A percentile compares a stretch with the other conserved stretches of the same genome.
Evolutionary conservation across 768 basidiomycete genomes (phyloP).

Genomic region (Mycena albidolilacea): DNA sequence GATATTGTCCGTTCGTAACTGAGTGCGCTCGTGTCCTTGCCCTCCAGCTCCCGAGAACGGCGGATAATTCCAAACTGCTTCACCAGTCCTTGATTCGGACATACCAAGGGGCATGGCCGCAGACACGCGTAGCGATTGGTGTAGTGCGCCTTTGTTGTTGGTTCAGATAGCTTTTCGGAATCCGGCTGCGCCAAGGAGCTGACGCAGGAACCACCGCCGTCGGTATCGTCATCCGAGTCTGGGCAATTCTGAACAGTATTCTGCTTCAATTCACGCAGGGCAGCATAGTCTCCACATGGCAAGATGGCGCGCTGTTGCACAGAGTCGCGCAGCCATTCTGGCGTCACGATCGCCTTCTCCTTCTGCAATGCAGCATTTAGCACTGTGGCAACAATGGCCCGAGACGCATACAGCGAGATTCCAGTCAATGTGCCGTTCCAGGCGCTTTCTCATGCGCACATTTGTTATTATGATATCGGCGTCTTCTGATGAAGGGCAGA

Average conservation of each 20-base stretch:
- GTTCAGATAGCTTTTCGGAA: constrained; percentile 23
- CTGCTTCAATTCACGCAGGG: constrained; percentile 65
- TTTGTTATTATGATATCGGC: constrained; percentile 80
- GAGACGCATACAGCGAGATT: constrained; percentile 69
- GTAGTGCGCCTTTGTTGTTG: constrained; percentile 50
- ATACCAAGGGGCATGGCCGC: constrained; percentile 76
- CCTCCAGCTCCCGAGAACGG: constrained; percentile 73
- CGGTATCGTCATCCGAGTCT: constrained; percentile 45
- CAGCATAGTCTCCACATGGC: constrained; percentile 71
- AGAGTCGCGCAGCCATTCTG: constrained; percentile 79
- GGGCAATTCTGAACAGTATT: constrained; percentile 63
- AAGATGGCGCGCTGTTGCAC: constrained; percentile 58
- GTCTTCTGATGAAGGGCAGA: constrained; percentile 58
- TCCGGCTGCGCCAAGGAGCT: background rate
- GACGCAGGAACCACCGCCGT: background rate
- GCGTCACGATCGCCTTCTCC: constrained; percentile 77
- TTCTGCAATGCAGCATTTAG: constrained; percentile 55
- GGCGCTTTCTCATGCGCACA: constrained; percentile 74
- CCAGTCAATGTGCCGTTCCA: constrained; percentile 81
- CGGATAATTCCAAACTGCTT: constrained; percentile 73
- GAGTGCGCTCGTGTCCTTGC: constrained; percentile 75
- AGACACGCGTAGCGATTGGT: constrained; percentile 68
- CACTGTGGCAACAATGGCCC: constrained; percentile 8
- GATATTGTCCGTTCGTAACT: constrained; percentile 82
- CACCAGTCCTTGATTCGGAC: constrained; percentile 76